These are phyloP conservation scores for Colletotrichum noveboracense DNA, from an alignment of 2,329 filamentous ascomycete species.

Conservation along the genomic window DNA sequence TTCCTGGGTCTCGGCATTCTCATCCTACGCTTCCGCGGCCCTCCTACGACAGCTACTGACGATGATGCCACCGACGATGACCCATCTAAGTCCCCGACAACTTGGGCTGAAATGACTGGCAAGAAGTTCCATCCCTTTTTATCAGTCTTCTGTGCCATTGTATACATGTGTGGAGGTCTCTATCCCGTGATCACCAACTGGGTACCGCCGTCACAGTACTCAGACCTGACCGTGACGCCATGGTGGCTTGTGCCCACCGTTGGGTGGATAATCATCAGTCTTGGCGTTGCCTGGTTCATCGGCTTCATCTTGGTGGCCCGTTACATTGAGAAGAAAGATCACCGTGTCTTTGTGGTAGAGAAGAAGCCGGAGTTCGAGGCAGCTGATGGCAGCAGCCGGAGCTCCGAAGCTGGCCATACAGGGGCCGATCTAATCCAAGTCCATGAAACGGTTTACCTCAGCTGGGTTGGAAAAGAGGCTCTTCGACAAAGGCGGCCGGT, in stretches of 20 bases:
- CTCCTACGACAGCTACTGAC: conserved; percentile 27
- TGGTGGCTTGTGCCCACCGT: conserved; percentile 38
- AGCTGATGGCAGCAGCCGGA: conserved; percentile 22
- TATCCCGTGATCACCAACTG: conserved; percentile 37
- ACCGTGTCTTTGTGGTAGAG: conserved; percentile 38
- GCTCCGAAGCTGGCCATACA: not conserved
- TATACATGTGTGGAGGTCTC: conserved; percentile 36
- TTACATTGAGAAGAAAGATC: conserved; percentile 30
- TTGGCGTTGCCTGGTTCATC: conserved; percentile 35
- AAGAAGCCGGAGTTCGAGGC: conserved; percentile 38
- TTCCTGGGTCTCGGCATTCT: conserved; percentile 40
- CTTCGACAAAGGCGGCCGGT: conserved; percentile 7
- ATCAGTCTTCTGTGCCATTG: conserved; percentile 32
- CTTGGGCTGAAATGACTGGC: conserved; percentile 37
- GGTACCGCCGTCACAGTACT: conserved; percentile 28
- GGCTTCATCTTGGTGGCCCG: conserved; percentile 36
- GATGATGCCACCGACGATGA: not conserved
- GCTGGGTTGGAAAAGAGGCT: conserved; percentile 37
- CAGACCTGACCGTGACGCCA: not conserved
- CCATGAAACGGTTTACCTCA: conserved; percentile 41
- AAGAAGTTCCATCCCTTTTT: conserved; percentile 33
- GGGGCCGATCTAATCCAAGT: conserved; percentile 34
- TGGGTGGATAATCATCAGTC: conserved; percentile 32
- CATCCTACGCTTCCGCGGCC: conserved; percentile 37
- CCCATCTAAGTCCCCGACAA: conserved; percentile 20